Base-by-base conservation (phyloP, 306 rosid genomes). In the Malus asiatica region DNA sequence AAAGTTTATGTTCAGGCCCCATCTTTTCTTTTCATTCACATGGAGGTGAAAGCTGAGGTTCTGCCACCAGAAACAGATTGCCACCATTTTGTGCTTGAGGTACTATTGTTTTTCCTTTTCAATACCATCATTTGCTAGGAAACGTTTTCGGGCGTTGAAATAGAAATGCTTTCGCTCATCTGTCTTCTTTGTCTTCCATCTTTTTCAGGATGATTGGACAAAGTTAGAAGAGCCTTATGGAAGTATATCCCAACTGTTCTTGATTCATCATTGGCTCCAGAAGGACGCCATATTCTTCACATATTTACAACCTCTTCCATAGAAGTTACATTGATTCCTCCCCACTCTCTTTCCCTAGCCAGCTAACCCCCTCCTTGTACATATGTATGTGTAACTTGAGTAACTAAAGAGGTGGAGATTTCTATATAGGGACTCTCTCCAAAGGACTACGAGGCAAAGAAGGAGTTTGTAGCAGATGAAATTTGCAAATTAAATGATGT, bases 21-120 rank as follows among this genome's bases (percentile, higher is more conserved):
- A 45, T 95, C 99, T 76, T 95, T 92, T 89, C 96, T 92, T 73
- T 95, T 97, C 75, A 92, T 95, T 79, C 99, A 95, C 87, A 89
- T 95, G 97, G 98, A 97, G 81, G 93, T 92, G 68, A 92, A 89
- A 85, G 95, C 97, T 12, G 97, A 92, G 81, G 86, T 92, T 85
- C 79, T 95, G 72, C 98, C 98, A 35, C 87, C 86, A 22, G 97
- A 95, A 78, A 90, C 98, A 7, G 97, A 95, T 79, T 92, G 97
- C 82, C 99, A 92, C 82, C 99, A 92, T 88, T 95, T 95, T 84
- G 83, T 95, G 68, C 97, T 95, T 60, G 99, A 95, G 96, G 99
- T 92, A 76, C 52, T 83, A 40, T 38, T 66, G 68, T 76, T 46
- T 62, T 73, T 42, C 69, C 6, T 73, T 79, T 64, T 83, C 61